phyloP scores from a whole-genome alignment of 2,329 filamentous ascomycete species.

The Aspergillus melleus region DNA sequence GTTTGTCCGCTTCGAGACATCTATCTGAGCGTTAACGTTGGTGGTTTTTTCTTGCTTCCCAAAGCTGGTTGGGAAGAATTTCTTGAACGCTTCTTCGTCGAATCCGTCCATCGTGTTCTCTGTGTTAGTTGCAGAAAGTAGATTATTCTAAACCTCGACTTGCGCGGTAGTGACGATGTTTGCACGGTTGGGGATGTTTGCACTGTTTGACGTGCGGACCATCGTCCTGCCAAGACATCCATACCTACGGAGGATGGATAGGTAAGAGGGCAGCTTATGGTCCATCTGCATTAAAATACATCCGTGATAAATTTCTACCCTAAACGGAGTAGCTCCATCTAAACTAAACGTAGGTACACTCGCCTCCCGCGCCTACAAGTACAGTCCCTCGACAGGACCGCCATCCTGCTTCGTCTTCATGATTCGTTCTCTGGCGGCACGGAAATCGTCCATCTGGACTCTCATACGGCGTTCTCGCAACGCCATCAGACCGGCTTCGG shows the following conservation, averaged over 20 bases:
- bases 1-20: slow-evolving; percentile 68
- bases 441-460: slow-evolving; percentile 98
- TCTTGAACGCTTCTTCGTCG: slow-evolving; percentile 48
- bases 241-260: not conserved
- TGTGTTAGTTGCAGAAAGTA: slow-evolving; percentile 1
- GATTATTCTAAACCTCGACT: not conserved
- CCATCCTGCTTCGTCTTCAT: slow-evolving; percentile 98
- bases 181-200: slow-evolving; percentile 27
- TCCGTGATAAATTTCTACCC: slow-evolving; percentile 11
- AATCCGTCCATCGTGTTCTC: slow-evolving; percentile 40
- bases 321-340: slow-evolving; percentile 7
- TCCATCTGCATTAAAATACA: slow-evolving; percentile 28
- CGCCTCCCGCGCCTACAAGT: slow-evolving; percentile 67
- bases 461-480: slow-evolving; percentile 94
- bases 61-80: slow-evolving; percentile 78
- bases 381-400: slow-evolving; percentile 88
- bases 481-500: slow-evolving; percentile 91
- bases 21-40: slow-evolving; percentile 77
- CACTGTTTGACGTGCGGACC: slow-evolving; percentile 3
- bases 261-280: not conserved
- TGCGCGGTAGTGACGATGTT: slow-evolving; percentile 13
- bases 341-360: slow-evolving; percentile 12
- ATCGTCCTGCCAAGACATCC: not conserved
- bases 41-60: slow-evolving; percentile 75
- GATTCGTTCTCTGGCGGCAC: slow-evolving; percentile 86